These are phyloP conservation scores for Ophiostoma novo-ulmi DNA, from an alignment of 2,329 filamentous ascomycete genomes.

Conservation along the genomic window DNA sequence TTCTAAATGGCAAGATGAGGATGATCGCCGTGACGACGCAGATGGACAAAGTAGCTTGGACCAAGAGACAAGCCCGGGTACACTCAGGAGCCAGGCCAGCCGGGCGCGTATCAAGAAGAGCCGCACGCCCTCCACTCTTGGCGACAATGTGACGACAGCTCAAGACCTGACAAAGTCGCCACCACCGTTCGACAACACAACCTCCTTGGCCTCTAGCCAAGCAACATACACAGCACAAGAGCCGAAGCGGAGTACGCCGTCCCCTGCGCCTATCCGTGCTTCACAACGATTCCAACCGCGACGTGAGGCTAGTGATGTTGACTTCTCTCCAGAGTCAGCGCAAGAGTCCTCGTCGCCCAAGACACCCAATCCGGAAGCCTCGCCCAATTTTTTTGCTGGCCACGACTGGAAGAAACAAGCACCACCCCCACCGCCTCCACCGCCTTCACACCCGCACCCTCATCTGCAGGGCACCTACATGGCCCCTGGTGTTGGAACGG, in stretches of 20 bases:
- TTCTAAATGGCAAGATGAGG: not conserved
- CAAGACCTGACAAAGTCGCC: constrained; percentile 46
- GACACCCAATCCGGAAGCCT: constrained; percentile 47
- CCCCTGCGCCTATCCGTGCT: not conserved
- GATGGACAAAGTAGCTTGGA: constrained; percentile 29
- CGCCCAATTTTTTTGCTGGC: constrained; percentile 23
- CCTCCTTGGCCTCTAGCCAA: constrained; percentile 54
- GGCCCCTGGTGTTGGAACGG: not conserved
- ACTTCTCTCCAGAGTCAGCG: constrained; percentile 48
- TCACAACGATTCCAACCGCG: constrained; percentile 26
- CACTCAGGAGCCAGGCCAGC: constrained; percentile 18
- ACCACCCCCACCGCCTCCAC: constrained; percentile 33
- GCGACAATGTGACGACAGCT: constrained; percentile 32
- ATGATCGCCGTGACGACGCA: constrained; percentile 9
- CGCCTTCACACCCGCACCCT: constrained; percentile 41
- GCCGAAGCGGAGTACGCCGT: not conserved
- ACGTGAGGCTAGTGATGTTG: constrained; percentile 40
- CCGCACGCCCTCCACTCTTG: constrained; percentile 22
- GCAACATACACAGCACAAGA: constrained; percentile 41
- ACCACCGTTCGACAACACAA: constrained; percentile 45
- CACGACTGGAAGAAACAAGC: constrained; percentile 33
- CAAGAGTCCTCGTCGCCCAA: constrained; percentile 56
- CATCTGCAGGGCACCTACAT: constrained; percentile 27
- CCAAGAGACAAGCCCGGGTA: constrained; percentile 26
- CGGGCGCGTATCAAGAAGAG: constrained; percentile 19